phyloP scores from a whole-genome alignment of 2,329 filamentous ascomycete genomes.

The Metarhizium brunneum region DNA sequence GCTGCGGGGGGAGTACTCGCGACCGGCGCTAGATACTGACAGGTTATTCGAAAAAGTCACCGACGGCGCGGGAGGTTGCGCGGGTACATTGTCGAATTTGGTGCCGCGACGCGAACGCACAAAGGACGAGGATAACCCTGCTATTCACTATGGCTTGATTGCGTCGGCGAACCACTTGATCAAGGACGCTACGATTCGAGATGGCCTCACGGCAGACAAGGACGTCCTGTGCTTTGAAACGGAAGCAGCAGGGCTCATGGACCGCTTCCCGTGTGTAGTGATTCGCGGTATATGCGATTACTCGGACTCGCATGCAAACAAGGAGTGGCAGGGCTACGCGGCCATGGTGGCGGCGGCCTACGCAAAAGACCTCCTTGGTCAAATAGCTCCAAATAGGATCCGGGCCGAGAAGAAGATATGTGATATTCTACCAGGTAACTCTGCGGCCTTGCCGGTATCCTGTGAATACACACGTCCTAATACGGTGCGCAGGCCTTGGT shows the following conservation, averaged over 20 bases:
- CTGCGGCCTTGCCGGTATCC: background rate
- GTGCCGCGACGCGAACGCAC: background rate
- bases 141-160: conserved; percentile 12
- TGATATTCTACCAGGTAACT: conserved; percentile 1
- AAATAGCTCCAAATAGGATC: conserved; percentile 9
- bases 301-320: conserved; percentile 22
- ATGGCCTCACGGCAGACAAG: conserved; percentile 13
- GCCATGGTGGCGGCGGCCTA: conserved; percentile 20
- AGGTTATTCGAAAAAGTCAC: no score
- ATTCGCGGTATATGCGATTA: conserved; percentile 27
- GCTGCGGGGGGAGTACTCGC: no score
- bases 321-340: conserved; percentile 20
- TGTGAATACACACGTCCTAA: no score
- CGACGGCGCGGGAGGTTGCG: no score
- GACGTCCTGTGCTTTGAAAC: conserved; percentile 14
- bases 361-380: conserved; percentile 14
- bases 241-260: conserved; percentile 21
- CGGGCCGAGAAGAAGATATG: conserved; percentile 8
- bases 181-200: conserved; percentile 1
- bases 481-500: no score
- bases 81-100: background rate
- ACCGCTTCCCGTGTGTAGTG: conserved; percentile 20
- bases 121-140: conserved; percentile 4
- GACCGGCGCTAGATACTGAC: no score
- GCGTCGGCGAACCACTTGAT: background rate